Base-by-base conservation (phyloP, 2,329 filamentous ascomycete genomes). In the Scytalidium lignicola region DNA sequence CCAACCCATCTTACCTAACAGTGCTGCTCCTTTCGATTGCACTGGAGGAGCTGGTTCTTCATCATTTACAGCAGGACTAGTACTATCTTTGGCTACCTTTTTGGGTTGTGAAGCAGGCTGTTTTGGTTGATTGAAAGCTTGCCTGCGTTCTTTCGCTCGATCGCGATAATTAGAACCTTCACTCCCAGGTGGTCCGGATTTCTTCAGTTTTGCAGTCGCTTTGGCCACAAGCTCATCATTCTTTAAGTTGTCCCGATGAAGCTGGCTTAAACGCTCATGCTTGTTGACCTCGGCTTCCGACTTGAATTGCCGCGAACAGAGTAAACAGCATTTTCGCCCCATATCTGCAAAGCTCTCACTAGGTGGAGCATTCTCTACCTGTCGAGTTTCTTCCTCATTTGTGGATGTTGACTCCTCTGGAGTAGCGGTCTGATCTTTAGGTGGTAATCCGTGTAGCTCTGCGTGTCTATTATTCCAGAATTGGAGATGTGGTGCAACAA, bases 1-100 rank as follows among this genome's bases (percentile, higher is more conserved):
- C 84, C 84, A 88, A 21, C 85, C 85, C 80, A 87, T 86, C 70
- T 88, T 88, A 37, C 82, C 80, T 37, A 89, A 71, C 61, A 88
- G 74, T 2, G 80, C 79, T 0, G 82, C 82, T 12, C 84, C 83
- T 64, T 85, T 87, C 29, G 80, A 82, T 51, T 72, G 68, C 44
- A 64, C 62, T 6, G 73, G 67, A 7, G 63, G 51, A 1, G 61
- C 51, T 4, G 56, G 40, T 17, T 64, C 55, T 41, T 73, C 71
- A 18, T 68, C 59, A 21, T 23, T 44, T 0, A 56, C 52, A 19
- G 47, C 47, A 29, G 57, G 57, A 37, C 39, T 20, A 8, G 52
- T 53, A 6, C 51, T 44, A 42, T 65, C 61, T 47, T 66, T 63
- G 19, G 49, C 41, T n/a, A 49, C 49, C 40, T 60, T 63, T 41